Evolutionary conservation across 805 yeast genomes (phyloP), one percentile per base, ranked within the genome.

Genomic region (Metschnikowia shivogae): DNA sequence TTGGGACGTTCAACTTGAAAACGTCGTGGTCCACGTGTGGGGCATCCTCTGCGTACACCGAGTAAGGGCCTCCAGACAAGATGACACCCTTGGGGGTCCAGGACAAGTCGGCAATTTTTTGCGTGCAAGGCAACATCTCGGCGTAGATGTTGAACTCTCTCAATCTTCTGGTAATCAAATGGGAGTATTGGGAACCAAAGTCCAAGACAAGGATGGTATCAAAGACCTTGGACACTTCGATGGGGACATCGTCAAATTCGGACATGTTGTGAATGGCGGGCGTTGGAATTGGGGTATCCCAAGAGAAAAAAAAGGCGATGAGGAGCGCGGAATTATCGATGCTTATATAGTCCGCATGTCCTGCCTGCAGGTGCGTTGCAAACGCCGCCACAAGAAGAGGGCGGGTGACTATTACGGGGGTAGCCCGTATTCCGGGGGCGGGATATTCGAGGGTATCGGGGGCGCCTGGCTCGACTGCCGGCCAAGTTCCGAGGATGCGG

Each of bases 111-210:
- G 84, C 65, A 63, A 93, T 92, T 76, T 93, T 93, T 73, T 95
- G 99, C 44, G 99, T 93, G 73, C 99, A 93, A 57, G 99, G 99
- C 54, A 93, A 80, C 99, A 93, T 93, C 74, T 93, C 99, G 56
- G 99, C 98, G 69, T 93, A 93, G 56, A 93, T 92, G 68, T 93
- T 89, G 77, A 90, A 87, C 70, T 93, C 99, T 78, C 99, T 88
- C 58, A 93, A 79, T 73, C 99, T 87, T 73, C 99, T 86, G 50
- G 97, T 90, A 67, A 93, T 89, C 65, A 93, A 73, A 64, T 93
- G 99, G 47, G 97, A 88, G 74, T 93, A 93, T 74, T 93, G 99
- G 50, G 99, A 93, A 52, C 99, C 99, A 64, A 93, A 93, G 68
- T 93, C 99, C 64, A 93, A 80, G 66, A 93, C 97, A 73, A 93